Conservation (phyloP, 805 yeast species). For the Kodamaea jinghongensis region DNA sequence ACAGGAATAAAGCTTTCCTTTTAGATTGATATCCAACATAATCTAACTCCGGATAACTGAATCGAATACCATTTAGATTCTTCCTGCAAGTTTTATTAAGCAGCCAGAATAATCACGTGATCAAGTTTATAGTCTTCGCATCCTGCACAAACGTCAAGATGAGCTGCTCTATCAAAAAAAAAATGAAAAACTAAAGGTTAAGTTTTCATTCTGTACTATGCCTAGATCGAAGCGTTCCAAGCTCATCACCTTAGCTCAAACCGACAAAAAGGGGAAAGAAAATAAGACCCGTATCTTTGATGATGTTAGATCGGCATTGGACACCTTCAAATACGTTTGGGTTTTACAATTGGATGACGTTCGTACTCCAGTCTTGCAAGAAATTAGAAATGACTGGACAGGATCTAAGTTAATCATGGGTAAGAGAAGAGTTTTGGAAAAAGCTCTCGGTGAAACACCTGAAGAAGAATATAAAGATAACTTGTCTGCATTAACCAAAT, state of each 20-base stretch:
- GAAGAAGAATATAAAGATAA: slow-evolving; percentile 91
- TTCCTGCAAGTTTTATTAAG: slow-evolving; percentile 6
- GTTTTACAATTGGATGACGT: slow-evolving; percentile 85
- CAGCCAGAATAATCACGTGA: no score
- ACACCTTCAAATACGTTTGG: slow-evolving; percentile 76
- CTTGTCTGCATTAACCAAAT: slow-evolving; percentile 62
- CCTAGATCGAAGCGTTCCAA: slow-evolving; percentile 97
- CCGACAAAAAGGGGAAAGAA: slow-evolving; percentile 93
- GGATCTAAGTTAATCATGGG: slow-evolving; percentile 91
- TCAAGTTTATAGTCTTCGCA: no score
- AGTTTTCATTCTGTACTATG: slow-evolving; percentile 45
- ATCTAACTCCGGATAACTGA: no score
- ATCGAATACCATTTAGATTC: no score
- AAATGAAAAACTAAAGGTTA: background rate
- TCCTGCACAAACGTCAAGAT: slow-evolving; percentile 13
- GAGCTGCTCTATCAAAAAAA: slow-evolving; percentile 18
- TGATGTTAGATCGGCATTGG: slow-evolving; percentile 80
- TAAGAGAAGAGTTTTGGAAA: slow-evolving; percentile 87
- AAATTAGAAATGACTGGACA: slow-evolving; percentile 86
- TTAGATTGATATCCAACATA: no score
- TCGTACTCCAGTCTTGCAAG: slow-evolving; percentile 93
- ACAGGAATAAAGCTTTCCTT: no score
- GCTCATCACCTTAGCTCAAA: slow-evolving; percentile 91
- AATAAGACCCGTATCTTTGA: slow-evolving; percentile 90
- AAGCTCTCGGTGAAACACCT: slow-evolving; percentile 83